phyloP scores from a whole-genome alignment of 2,329 filamentous ascomycete species.

The Trichoderma gracile region DNA sequence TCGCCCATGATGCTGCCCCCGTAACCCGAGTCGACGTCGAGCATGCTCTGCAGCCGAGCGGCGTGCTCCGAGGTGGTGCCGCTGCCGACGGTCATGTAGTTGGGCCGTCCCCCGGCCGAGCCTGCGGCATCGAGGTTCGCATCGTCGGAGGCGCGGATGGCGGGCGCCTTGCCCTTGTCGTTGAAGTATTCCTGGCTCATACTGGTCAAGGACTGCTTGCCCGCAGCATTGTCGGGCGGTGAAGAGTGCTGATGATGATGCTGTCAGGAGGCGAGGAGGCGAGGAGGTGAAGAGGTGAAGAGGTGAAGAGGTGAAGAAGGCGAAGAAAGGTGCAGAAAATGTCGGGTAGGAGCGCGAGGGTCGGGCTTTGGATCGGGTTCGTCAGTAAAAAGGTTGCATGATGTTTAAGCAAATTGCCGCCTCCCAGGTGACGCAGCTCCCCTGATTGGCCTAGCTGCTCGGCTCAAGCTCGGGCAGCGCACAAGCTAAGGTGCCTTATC shows the following conservation, averaged over 20 bases:
- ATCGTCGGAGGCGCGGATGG: conserved; percentile 35
- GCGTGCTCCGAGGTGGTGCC: conserved; percentile 82
- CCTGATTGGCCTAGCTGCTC: conserved; percentile 35
- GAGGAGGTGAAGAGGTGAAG: no score
- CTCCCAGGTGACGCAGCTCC: conserved; percentile 26
- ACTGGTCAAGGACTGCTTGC: conserved; percentile 34
- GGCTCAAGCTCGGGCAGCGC: conserved; percentile 33
- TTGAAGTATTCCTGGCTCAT: conserved; percentile 64
- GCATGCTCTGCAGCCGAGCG: conserved; percentile 73
- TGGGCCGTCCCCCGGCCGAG: conserved; percentile 47
- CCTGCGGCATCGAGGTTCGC: conserved; percentile 28
- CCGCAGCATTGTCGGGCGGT: conserved; percentile 40
- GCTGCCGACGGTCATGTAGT: conserved; percentile 86
- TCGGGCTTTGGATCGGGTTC: conserved; percentile 26
- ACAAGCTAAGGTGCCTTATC: neutral
- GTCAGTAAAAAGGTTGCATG: conserved; percentile 34
- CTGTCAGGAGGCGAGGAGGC: conserved; percentile 2
- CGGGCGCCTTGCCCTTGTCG: conserved; percentile 54
- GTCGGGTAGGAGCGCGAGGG: conserved; percentile 30
- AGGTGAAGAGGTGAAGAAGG: no score
- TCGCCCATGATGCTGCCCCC: conserved; percentile 75
- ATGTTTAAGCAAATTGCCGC: conserved; percentile 27
- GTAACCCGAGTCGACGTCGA: conserved; percentile 90
- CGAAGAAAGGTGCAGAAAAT: neutral
- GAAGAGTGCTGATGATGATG: conserved; percentile 27